Base-by-base conservation (phyloP, 2,329 filamentous ascomycete genomes). In the Diplodia intermedia region DNA sequence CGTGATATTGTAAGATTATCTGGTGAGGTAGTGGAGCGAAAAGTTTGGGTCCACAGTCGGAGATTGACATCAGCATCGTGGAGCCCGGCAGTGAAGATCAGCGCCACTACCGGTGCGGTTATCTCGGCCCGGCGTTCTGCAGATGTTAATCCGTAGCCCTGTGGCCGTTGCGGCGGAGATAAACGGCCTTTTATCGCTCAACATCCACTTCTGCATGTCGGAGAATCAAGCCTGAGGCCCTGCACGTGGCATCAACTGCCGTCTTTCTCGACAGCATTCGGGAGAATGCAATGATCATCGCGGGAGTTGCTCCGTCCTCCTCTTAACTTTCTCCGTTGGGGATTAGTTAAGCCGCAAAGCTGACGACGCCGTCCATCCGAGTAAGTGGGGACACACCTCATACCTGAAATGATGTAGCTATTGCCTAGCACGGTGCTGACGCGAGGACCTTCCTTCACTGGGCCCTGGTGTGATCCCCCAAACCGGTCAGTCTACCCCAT, bases 61-160 rank as follows among this genome's bases (percentile, higher is more conserved):
- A 49, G 38, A 20, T 61, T 61, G 56, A 61, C 56, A 49, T 61
- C 40, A 61, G 40, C 3, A 38, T 26, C 38, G 55, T 57, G 36
- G 36, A 43, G 20, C 33, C 36, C n/a, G 36, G n/a, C 20, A 33
- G 55, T 31, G 15, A 61, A 15, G 23, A 61, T 61, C 40, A 61
- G 56, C 56, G 11, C 23, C 50, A 53, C 50, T 53, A 9, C 52
- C 52, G 20, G 4, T 20, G 15, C 55, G 56, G 15, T 61, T 49
- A 49, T 61, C 40, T 49, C 26, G 38, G 56, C 4, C 56, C 38
- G 40, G 31, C 18, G 11, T 56, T 26, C 9, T 38, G n/a, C n/a
- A 56, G 54, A 56, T 38, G 23, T 49, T 23, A 4, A 31, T 29
- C 6, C 15, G 26, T 3, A 61, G 56, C 23, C 38, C 29, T 47